Evolutionary conservation across 129 eudicot genomes (phyloP), one percentile per base, ranked within the genome.

Genomic region (Arctium lappa): DNA sequence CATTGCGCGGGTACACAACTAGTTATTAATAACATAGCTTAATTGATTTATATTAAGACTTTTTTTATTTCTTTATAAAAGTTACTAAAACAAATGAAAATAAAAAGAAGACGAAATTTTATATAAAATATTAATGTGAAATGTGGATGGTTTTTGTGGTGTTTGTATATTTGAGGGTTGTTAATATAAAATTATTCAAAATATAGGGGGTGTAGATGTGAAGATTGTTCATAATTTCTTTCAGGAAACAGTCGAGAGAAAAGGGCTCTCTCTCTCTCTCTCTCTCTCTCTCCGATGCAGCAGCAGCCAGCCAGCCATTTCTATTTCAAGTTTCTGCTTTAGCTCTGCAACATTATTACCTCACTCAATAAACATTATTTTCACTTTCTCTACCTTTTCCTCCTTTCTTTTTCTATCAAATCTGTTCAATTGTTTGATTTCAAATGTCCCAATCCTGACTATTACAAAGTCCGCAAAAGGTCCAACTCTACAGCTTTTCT

Each of bases 261-360:
- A 72, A 72, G n/a, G 36, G 65, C 27, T 10, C 34, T 73, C 32
- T 39, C 77, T 39, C 63, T 39, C 78, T 46, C 56, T 73, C 56
- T 18, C n/a, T 40, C 32, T 22, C 63, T 39, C 77, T 18, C 63
- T 75, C 46, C 29, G 46, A 75, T 75, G 79, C 68, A 75, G 79
- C 12, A 65, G 70, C 53, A 56, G 66, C 66, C 2, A 6, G 6
- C 62, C n/a, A 38, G 77, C 79, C 68, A 75, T 75, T 75, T 5
- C 66, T 46, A 27, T 75, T 75, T 60, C 68, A 44, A 75, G 79
- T 75, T 75, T 46, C 79, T 75, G 39, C 77, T 73, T 73, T 73
- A 73, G 9, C 50, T 15, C 79, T 27, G 66, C 79, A 75, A 29
- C 79, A 75, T 3, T 22, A 44, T n/a, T n/a, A n/a, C n/a, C n/a